Evolutionary conservation across 768 basidiomycete genomes (phyloP).

Genomic region (Mrakia frigida): DNA sequence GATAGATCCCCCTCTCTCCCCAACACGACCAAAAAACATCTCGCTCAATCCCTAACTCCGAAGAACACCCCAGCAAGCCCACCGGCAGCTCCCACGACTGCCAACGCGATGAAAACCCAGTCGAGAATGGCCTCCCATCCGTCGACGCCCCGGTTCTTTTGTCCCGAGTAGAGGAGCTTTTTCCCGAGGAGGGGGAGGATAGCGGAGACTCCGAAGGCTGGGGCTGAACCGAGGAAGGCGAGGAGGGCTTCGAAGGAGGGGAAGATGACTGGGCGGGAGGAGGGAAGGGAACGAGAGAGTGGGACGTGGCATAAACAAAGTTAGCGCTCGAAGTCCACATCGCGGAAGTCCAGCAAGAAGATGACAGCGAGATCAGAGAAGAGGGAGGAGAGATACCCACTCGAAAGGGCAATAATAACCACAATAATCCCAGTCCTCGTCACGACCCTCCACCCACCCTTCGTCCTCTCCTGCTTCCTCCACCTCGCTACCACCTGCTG

Average conservation of each 20-base stretch:
- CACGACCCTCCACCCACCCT: slow-evolving; percentile 39
- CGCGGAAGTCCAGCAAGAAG: neutral
- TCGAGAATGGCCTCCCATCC: slow-evolving; percentile 5
- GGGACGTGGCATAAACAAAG: neutral
- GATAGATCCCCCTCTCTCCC: too few species aligned
- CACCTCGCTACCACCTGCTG: neutral
- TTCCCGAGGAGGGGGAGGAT: slow-evolving; percentile 30
- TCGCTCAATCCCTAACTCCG: neutral
- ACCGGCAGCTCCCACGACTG: neutral
- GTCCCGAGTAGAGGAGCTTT: slow-evolving; percentile 16
- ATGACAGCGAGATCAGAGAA: neutral
- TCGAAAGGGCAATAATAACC: slow-evolving; percentile 63
- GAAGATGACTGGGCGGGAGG: slow-evolving; percentile 17
- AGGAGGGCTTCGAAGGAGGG: slow-evolving; percentile 32
- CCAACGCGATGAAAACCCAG: slow-evolving; percentile 7
- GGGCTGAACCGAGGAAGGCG: slow-evolving; percentile 31
- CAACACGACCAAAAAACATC: too few species aligned
- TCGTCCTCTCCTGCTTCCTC: slow-evolving; percentile 21
- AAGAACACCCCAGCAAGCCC: slow-evolving; percentile 15
- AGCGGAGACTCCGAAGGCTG: slow-evolving; percentile 25
- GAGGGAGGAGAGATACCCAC: slow-evolving; percentile 40
- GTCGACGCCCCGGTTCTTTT: neutral
- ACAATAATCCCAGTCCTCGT: slow-evolving; percentile 59
- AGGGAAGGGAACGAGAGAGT: neutral
- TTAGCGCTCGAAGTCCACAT: too few species aligned